Base-by-base conservation (phyloP, 495 filamentous ascomycete genomes). In the Aspergillus sclerotiicarbonarius region DNA sequence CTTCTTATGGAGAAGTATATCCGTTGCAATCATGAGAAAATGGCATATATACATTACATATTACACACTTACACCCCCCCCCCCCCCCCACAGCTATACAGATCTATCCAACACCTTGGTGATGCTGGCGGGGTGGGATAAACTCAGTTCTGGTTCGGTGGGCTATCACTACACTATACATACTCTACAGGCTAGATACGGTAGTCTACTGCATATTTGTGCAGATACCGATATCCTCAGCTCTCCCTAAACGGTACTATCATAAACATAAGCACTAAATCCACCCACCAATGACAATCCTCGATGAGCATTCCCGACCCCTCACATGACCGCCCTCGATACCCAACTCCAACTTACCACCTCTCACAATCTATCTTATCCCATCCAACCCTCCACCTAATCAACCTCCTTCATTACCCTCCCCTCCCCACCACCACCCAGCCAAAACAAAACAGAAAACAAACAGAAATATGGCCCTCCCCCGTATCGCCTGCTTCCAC, bases 401-500 rank as follows among this genome's bases (percentile, higher is more conserved):
- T 12, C 41, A n/a, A 35, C 2, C 15, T 4, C 19, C n/a, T n/a
- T n/a, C n/a, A n/a, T n/a, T n/a, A 45, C 41, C n/a, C 15, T 12
- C 15, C 30, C 46, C 13, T 30, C 46, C 12, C 13, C 46, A 13
- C 9, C 20, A 15, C 3, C 19, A 30, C 18, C 3, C 16, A 12
- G 0, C 9, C 46, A 3, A 6, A 50, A 33, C 4, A 4, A 16
- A 33, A 21, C 47, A 16, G 6, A 9, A 30, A 21, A 46, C 43
- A 13, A 21, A 13, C 21, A 49, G 9, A 41, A 53, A 16, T n/a
- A 12, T 32, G 12, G 13, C 55, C 43, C 67, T 67, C 31, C 71
- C 71, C 33, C 68, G 66, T 30, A 71, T 74, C 45, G 70, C 71
- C 50, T 72, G 68, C 51, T 68, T 74, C 54, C 71, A 74, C 59